Base-by-base conservation (phyloP, 2,329 filamentous ascomycete species). In the Fusarium caatingaense region DNA sequence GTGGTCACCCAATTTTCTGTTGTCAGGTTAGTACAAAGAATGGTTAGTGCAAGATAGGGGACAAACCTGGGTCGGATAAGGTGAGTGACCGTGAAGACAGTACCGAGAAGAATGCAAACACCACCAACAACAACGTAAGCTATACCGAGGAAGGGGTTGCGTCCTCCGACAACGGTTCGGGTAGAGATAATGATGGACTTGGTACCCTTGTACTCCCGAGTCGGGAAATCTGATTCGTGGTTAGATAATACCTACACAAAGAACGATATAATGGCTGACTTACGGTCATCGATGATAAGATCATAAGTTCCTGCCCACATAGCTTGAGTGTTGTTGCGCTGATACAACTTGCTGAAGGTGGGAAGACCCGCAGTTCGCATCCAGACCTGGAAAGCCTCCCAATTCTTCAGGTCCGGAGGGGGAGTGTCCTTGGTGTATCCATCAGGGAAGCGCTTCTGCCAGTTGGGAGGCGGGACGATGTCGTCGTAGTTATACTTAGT, bases 331-430 rank as follows among this genome's bases (percentile, higher is more conserved):
- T 97, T 91, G 77, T 98, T 98, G 64, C 94, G 88, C 79, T 91
- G 88, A 47, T 93, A 93, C 48, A 99, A 85, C 83, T 99, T 99
- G 87, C 93, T 97, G 79, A 99, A 99, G 8, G 91, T 92, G 2
- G 96, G 96, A 74, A 98, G 83, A 61, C 95, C 96, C 25, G 96
- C 96, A 3, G 97, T 97, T 74, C 96, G 90, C 96, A 99, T 99
- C 96, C 96, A 99, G 23, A 98, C 94, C 82, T 98, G 94, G 80
- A 99, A 97, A 45, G 90, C 89, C 79, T 97, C 92, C 82, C 93
- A 91, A 1, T 89, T 82, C 68, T 91, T 86, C 20, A 98, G 80
- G 73, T 96, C 82, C 0, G 94, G 93, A 23, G 93, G 89, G 3
- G 87, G 88, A 54, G 86, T 85, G 1, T 87, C 81, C 0, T 83